Base-by-base conservation (phyloP, 306 rosid species). In the Vigna angularis region DNA sequence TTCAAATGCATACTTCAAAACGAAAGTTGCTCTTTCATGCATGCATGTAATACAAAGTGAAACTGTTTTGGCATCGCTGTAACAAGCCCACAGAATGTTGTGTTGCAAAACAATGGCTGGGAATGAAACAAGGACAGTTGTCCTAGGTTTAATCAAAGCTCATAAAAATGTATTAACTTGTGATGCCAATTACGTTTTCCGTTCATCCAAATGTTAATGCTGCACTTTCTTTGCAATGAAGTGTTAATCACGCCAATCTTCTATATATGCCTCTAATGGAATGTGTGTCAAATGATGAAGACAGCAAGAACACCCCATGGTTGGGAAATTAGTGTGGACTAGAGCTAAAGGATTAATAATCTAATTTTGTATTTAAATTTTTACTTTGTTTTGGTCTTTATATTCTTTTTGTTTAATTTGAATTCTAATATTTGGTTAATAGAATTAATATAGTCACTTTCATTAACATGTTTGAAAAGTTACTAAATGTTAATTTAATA, bases 11-110 rank as follows among this genome's bases (percentile, higher is more conserved):
- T 28, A 14, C 14, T 24, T 49, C 2, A 69, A 49, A 20, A 58
- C 12, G 59, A 79, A 79, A 28, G 17, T 26, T 52, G 7, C 24
- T 72, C 18, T 53, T 62, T 63, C 55, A 40, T 72, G 68, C 40
- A 62, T 62, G 67, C 51, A 66, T 18, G 69, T 73, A 56, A 81
- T 24, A 68, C 38, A 57, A 42, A 44, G 85, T 49, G 72, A 49
- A 68, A 32, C 44, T 24, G 22, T 69, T 68, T 75, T 9, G 48
- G 59, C 66, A 47, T 81, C 17, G 30, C 50, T 67, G 50, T 22
- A 59, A 59, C n/a, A 59, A 75, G 85, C 85, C 81, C 81, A 81
- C 81, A 69, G 85, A 75, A 68, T 68, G 75, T 80, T 71, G 75
- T 56, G 51, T 81, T 26, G 38, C 58, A 75, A 62, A 69, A 81